Conservation (phyloP, 2,329 filamentous ascomycete genomes). For the Fusarium veterinarium region DNA sequence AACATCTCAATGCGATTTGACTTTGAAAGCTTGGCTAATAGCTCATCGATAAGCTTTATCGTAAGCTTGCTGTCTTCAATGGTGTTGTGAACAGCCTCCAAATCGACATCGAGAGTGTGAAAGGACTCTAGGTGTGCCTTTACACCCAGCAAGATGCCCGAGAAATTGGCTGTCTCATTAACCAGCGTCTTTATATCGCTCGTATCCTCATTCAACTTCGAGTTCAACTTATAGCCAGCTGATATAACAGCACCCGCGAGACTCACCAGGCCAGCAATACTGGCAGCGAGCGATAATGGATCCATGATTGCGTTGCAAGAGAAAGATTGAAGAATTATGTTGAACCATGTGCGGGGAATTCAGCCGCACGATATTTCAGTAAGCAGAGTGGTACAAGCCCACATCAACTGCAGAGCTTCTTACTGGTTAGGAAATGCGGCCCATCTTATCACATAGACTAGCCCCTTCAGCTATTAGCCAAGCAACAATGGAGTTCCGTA, state of each 20-base stretch:
- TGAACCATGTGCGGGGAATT: neutral
- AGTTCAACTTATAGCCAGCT: neutral
- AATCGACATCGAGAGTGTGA: rapidly evolving
- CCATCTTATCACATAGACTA: neutral
- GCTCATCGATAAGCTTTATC: neutral
- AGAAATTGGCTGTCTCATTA: neutral
- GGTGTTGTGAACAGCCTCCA: rapidly evolving
- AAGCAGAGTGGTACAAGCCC: neutral
- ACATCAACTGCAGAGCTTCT: neutral
- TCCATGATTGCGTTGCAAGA: neutral
- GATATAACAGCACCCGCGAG: neutral
- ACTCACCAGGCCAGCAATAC: neutral
- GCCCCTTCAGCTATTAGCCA: neutral
- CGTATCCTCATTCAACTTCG: neutral
- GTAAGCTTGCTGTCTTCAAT: neutral
- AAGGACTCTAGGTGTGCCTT: neutral
- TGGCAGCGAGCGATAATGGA: neutral
- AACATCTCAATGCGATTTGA: neutral
- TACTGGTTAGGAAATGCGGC: rapidly evolving
- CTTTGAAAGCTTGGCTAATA: neutral
- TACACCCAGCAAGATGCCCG: rapidly evolving
- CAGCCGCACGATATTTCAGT: neutral
- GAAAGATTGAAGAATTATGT: rapidly evolving
- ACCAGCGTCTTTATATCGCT: neutral
- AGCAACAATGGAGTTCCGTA: neutral